A percentile compares a stretch with the other conserved stretches of the same genome.
Evolutionary conservation across 306 rosid genomes (phyloP).

Genomic region (Cucurbita ficifolia): DNA sequence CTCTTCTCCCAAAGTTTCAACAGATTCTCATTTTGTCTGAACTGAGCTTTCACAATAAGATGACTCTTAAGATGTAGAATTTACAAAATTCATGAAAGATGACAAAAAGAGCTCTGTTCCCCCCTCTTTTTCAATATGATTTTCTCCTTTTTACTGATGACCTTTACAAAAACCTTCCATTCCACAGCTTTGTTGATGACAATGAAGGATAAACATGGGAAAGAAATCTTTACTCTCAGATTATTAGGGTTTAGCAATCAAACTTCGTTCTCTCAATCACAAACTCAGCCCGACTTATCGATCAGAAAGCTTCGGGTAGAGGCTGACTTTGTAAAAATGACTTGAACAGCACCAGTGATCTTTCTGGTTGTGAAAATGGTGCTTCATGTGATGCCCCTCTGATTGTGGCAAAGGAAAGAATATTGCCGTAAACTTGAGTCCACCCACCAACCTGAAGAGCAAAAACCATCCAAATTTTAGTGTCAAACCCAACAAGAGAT

Average conservation of each 20-base stretch:
- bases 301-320: conserved; percentile 49
- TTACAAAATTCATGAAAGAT: neutral
- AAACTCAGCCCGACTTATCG: conserved; percentile 9
- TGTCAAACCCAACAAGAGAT: neutral
- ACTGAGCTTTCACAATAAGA: neutral
- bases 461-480: neutral
- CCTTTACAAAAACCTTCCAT: conserved; percentile 25
- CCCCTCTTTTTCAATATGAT: neutral
- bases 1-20: neutral
- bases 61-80: neutral
- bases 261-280: conserved; percentile 31
- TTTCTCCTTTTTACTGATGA: conserved; percentile 7
- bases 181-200: conserved; percentile 14
- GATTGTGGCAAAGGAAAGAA: conserved; percentile 76
- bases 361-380: conserved; percentile 91
- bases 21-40: neutral
- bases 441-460: conserved; percentile 81
- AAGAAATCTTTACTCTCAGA: conserved; percentile 15
- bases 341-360: conserved; percentile 71
- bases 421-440: conserved; percentile 88
- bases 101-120: conserved; percentile 1
- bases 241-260: conserved; percentile 9
- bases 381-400: conserved; percentile 97
- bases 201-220: conserved; percentile 17
- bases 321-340: conserved; percentile 55